Conservation (phyloP, 805 yeast species). For the Candida fluviatilis region DNA sequence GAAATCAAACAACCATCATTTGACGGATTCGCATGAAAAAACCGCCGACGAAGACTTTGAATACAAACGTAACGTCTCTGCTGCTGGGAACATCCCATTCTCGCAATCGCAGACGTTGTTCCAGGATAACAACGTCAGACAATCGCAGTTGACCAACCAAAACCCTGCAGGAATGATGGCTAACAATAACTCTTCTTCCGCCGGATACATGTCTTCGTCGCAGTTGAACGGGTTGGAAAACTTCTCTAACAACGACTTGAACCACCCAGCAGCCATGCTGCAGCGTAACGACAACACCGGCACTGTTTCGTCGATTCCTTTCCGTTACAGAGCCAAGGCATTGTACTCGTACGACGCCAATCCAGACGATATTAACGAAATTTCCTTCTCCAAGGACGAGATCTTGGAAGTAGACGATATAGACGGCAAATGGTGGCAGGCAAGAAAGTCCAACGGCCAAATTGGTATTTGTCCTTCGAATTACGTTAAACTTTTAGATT, state of each 20-base stretch:
- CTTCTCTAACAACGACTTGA: conserved; percentile 35
- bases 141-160: conserved; percentile 22
- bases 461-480: conserved; percentile 96
- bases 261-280: conserved; percentile 10
- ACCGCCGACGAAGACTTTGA: conserved; percentile 23
- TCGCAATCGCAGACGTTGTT: conserved; percentile 11
- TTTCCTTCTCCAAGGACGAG: conserved; percentile 87
- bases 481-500: conserved; percentile 71
- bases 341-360: conserved; percentile 84
- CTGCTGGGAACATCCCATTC: conserved; percentile 10
- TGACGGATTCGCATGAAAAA: conserved; percentile 16
- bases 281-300: conserved; percentile 19
- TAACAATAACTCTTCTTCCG: conserved; percentile 25
- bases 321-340: conserved; percentile 84
- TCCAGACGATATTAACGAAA: conserved; percentile 89
- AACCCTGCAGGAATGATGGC: conserved; percentile 12
- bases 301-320: conserved; percentile 36
- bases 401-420: conserved; percentile 88
- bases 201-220: conserved; percentile 46
- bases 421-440: conserved; percentile 99
- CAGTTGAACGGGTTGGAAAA: conserved; percentile 62
- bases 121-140: conserved; percentile 32
- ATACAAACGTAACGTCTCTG: conserved; percentile 18
- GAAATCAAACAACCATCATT: conserved; percentile 38
- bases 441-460: conserved; percentile 82